Percentiles rank a stretch among this genome's conserved stretches.
These are phyloP conservation scores for Rhodotorula sp. DNA, from an alignment of 1,284 basidiomycete species.

Conservation along the genomic window DNA sequence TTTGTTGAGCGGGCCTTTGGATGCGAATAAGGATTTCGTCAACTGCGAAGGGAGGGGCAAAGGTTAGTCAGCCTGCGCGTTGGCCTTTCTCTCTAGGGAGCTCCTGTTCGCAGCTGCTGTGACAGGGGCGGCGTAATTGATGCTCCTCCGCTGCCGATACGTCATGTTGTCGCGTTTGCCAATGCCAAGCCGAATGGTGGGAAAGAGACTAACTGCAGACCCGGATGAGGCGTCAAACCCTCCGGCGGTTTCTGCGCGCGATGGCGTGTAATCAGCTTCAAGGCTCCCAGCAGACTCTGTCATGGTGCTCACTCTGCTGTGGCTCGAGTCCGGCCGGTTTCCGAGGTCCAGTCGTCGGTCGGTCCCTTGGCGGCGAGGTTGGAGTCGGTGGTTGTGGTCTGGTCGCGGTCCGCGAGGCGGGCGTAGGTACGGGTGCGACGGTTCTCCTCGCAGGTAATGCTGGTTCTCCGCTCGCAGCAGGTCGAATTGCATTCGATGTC, in stretches of 20 bases:
- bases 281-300: background rate
- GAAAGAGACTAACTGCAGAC: slow-evolving; percentile 5
- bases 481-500: background rate
- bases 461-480: background rate
- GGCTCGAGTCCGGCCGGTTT: slow-evolving; percentile 10
- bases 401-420: background rate
- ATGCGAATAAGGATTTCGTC: slow-evolving; percentile 22
- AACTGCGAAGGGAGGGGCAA: slow-evolving; percentile 7
- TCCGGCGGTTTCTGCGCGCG: slow-evolving; percentile 4
- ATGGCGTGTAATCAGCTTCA: background rate
- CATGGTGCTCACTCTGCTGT: slow-evolving; percentile 2
- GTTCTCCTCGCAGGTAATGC: background rate
- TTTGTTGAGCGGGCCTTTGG: slow-evolving; percentile 22
- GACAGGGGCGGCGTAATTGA: too few relatives aligned
- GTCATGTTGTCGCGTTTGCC: too few relatives aligned
- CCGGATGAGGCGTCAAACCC: slow-evolving; percentile 14
- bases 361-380: background rate
- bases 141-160: too few relatives aligned
- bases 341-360: background rate
- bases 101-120: background rate
- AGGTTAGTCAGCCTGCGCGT: background rate
- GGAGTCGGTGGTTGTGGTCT: background rate
- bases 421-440: background rate
- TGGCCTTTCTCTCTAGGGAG: too few relatives aligned
- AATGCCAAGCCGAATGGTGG: background rate